Evolutionary conservation across 2,329 filamentous ascomycete genomes (phyloP), one percentile per base, ranked within the genome.

Genomic region (Xylaria sp.): DNA sequence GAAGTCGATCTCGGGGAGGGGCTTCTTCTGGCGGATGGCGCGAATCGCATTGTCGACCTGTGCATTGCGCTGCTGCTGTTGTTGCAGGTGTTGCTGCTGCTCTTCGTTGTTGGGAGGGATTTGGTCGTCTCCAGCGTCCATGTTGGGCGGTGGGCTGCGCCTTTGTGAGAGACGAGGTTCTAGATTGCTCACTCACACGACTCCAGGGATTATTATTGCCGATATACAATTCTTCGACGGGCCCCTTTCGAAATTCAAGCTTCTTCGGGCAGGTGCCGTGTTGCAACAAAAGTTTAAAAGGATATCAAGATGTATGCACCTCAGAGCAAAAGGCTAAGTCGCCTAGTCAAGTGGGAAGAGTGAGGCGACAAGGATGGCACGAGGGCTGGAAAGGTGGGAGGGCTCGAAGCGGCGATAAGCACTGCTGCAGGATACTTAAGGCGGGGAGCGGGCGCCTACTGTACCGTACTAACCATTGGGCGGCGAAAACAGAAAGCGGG

Each of bases 1-100:
- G 81, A 99, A 99, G 85, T 99, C 96, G 78, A 99, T 98, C 86
- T 98, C 95, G 67, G 96, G 96, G 59, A 97, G 87, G 63, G 95
- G 94, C 85, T 92, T 95, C 91, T 98, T 98, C 77, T 97, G 90
- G 81, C 91, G 90, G 78, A 99, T 94, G 69, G 96, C 96, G 80
- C 93, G 93, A 78, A 95, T 91, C 76, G 93, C 92, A 88, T 93
- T 95, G 84, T 97, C 93, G 79, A 97, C 88, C 81, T 92, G 89
- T 77, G 83, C 80, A 77, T 81, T 86, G 80, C 84, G 85, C 77
- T 81, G 83, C 58, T 85, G 82, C 59, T 84, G 53, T 36, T 42
- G 57, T 38, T 54, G 63, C 1, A 28, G 60, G 28, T 65, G 65
- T 11, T 67, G 49, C 44, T 44, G 54, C 31, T 66, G 46, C 49